Percentiles rank a stretch among this genome's conserved stretches.
These are phyloP conservation scores for Phanerochaete carnosa DNA, from an alignment of 768 basidiomycete genomes.

Conservation along the genomic window DNA sequence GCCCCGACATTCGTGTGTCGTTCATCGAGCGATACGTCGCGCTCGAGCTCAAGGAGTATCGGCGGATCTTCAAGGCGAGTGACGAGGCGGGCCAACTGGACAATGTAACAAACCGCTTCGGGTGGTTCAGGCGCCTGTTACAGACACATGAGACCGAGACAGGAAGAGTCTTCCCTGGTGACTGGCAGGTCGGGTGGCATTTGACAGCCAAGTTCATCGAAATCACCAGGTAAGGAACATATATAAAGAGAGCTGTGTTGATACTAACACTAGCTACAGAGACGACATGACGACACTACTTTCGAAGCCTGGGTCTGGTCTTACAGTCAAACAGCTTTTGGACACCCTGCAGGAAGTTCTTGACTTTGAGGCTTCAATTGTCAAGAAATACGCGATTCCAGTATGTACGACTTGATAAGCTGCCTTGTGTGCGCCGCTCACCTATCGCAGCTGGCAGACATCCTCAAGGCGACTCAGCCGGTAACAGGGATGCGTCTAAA, in stretches of 20 bases:
- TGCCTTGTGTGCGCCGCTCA: background rate
- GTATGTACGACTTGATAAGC: constrained; percentile 34
- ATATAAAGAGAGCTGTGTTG: background rate
- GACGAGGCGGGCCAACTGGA: constrained; percentile 97
- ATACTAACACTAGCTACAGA: constrained; percentile 34
- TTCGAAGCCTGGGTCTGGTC: constrained; percentile 68
- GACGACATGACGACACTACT: constrained; percentile 82
- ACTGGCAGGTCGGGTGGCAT: constrained; percentile 85
- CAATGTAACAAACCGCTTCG: constrained; percentile 88
- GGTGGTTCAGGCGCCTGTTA: constrained; percentile 89
- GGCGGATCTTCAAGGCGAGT: constrained; percentile 88
- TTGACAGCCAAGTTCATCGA: constrained; percentile 85
- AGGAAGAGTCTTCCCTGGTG: constrained; percentile 74
- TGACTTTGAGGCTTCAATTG: constrained; percentile 84
- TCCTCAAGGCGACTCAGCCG: constrained; percentile 52
- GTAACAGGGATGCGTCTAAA: constrained; percentile 45
- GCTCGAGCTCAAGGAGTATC: constrained; percentile 91
- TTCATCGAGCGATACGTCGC: constrained; percentile 88
- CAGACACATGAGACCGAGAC: constrained; percentile 87
- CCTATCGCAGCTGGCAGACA: constrained; percentile 53
- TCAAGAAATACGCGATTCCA: constrained; percentile 77
- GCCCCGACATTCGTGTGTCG: constrained; percentile 74
- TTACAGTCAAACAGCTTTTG: constrained; percentile 76
- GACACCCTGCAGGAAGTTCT: constrained; percentile 83
- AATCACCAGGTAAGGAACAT: constrained; percentile 69